Conservation (phyloP, 129 eudicot genomes). For the Helianthus tuberosus region DNA sequence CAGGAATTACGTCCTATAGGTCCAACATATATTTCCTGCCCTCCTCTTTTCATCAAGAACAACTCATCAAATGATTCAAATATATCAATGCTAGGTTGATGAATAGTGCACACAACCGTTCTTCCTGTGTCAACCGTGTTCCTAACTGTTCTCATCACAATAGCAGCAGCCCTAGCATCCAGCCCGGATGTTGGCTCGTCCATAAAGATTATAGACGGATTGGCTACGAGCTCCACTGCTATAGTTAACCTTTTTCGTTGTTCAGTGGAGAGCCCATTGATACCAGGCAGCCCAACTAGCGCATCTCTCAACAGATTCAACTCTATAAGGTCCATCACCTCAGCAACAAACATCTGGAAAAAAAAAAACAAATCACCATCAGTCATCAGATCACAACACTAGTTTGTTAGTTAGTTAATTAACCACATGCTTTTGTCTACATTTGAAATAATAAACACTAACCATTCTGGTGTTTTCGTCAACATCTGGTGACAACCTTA, state of each 20-base stretch:
- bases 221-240: conserved; percentile 64
- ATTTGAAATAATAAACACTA: background rate
- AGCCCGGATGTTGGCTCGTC: conserved; percentile 65
- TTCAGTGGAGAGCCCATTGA: conserved; percentile 77
- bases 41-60: conserved; percentile 85
- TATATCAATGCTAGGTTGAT: conserved; percentile 63
- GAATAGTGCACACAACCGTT: conserved; percentile 69
- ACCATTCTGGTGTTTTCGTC: conserved; percentile 61
- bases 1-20: conserved; percentile 80
- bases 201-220: conserved; percentile 63
- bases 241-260: conserved; percentile 83
- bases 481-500: conserved; percentile 66
- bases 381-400: background rate
- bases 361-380: background rate
- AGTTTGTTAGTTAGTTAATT: background rate
- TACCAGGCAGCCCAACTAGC: conserved; percentile 70
- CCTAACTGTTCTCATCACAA: conserved; percentile 63
- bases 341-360: conserved; percentile 69
- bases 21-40: conserved; percentile 77
- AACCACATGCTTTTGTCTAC: background rate
- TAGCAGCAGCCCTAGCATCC: conserved; percentile 67
- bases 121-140: conserved; percentile 66
- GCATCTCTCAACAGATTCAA: conserved; percentile 48
- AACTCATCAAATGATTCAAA: conserved; percentile 82
- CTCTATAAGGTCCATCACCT: conserved; percentile 79